phyloP scores from a whole-genome alignment of 306 rosid species.

The Gynostemma pentaphyllum region DNA sequence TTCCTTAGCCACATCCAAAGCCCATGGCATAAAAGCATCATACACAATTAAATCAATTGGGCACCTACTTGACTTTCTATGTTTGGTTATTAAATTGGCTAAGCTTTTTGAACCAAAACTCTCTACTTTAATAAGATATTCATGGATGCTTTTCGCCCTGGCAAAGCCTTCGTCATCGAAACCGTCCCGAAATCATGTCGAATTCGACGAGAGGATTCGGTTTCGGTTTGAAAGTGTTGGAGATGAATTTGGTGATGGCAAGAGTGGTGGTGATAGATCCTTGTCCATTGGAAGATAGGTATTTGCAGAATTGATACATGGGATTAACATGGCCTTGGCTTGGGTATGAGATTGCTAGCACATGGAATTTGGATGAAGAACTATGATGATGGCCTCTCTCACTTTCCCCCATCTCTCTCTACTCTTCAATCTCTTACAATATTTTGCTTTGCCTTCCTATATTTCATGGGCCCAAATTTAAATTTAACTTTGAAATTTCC shows the following conservation, averaged over 20 bases:
- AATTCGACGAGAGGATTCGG: conserved; percentile 19
- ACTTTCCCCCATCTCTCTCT: conserved; percentile 6
- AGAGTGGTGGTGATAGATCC: conserved; percentile 27
- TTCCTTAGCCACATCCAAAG: conserved; percentile 37
- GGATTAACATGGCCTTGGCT: conserved; percentile 62
- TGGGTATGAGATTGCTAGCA: conserved; percentile 41
- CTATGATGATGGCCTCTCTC: too few relatives aligned
- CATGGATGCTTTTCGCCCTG: conserved; percentile 17
- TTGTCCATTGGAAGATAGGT: conserved; percentile 27
- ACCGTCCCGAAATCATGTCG: conserved; percentile 59
- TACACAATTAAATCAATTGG: conserved; percentile 38
- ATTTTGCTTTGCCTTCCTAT: too few relatives aligned
- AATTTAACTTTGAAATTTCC: too few relatives aligned
- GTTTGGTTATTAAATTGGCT: conserved; percentile 27
- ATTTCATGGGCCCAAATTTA: too few relatives aligned
- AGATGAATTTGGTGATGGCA: conserved; percentile 38
- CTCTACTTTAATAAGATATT: conserved; percentile 29
- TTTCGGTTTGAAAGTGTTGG: conserved; percentile 30
- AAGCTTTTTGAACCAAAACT: conserved; percentile 27
- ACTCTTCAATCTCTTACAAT: neutral
- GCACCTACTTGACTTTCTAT: conserved; percentile 13
- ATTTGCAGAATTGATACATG: conserved; percentile 36
- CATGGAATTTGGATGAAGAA: conserved; percentile 22
- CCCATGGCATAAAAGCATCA: conserved; percentile 42
- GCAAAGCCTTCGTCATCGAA: conserved; percentile 46